phyloP scores from a whole-genome alignment of 2,329 filamentous ascomycete species.

The Neonectria neomacrospora region DNA sequence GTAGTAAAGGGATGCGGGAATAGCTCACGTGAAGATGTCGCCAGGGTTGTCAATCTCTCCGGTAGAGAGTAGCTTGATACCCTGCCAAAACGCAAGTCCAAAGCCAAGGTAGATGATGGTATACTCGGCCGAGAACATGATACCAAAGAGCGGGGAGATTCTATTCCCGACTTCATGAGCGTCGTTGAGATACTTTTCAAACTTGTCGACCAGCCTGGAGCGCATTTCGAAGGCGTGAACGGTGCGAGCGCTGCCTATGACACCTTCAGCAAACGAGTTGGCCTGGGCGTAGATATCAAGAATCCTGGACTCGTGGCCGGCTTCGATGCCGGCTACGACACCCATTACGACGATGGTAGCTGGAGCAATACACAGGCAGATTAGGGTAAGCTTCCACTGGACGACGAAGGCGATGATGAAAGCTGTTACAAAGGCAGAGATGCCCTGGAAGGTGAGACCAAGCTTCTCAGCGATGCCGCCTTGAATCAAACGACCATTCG shows the following conservation, averaged over 20 bases:
- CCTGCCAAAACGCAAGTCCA: conserved; percentile 59
- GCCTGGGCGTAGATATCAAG: conserved; percentile 50
- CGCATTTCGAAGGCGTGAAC: conserved; percentile 58
- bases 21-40: conserved; percentile 51
- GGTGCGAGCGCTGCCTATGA: conserved; percentile 52
- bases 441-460: conserved; percentile 52
- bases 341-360: conserved; percentile 48
- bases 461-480: conserved; percentile 55
- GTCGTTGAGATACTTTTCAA: conserved; percentile 51
- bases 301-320: conserved; percentile 47
- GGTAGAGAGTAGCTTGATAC: conserved; percentile 50
- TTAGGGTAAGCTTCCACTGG: conserved; percentile 58
- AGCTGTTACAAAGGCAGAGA: conserved; percentile 52
- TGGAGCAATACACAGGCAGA: conserved; percentile 50
- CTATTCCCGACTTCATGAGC: conserved; percentile 52
- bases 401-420: conserved; percentile 54
- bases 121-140: conserved; percentile 54
- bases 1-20: not conserved
- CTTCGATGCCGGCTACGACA: conserved; percentile 48
- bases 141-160: conserved; percentile 52
- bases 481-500: conserved; percentile 57
- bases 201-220: conserved; percentile 51
- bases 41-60: conserved; percentile 53
- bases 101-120: conserved; percentile 56
- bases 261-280: conserved; percentile 51